Evolutionary conservation across 768 basidiomycete genomes (phyloP), one percentile per base, ranked within the genome.

Genomic region (Omphalotus guepiniiformis): DNA sequence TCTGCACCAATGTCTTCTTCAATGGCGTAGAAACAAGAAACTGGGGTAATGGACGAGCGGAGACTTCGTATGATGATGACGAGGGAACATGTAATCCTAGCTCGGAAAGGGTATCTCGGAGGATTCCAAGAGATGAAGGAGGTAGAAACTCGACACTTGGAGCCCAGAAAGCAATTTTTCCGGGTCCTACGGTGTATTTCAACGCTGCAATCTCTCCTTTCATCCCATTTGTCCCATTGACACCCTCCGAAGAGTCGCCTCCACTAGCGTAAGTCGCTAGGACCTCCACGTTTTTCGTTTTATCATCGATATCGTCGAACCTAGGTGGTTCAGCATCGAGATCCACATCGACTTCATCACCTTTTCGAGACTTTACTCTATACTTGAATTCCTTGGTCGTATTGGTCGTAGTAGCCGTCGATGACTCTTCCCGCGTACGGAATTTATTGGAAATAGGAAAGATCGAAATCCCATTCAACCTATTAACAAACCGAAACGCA

Each of bases 31-130:
- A 75, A n/a, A 72, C 65, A 36, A 82, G 70, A 58, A 82, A 78
- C 54, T 82, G 80, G 1, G 85, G 86, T 9, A 83, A 75, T 13
- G 83, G 75, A 36, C 61, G 59, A n/a, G n/a, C n/a, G 12, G 59
- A 50, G 44, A 71, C 55, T 49, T 57, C 47, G 44, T 49, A 48
- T 43, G 69, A 49, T 43, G 70, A 56, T 34, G 63, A 54, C 41
- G 68, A 54, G 1, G 82, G 80, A 6, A 80, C 65, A 6, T 67
- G 42, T 18, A 76, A 65, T 19, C 65, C 73, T 6, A 78, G 66
- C 1, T 56, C 36, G 3, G 51, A 29, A 0, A 79, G 58, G 5
- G 66, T 58, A 16, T 65, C 62, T 15, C 64, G 60, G 21, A 79
- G 52, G 19, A 62, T 27, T 8, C 28, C 35, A n/a, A 55, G 42